Evolutionary conservation across 164 flowering plant species (phyloP), one percentile per base, ranked within the genome.

Genomic region (Magnolia changhungtana): DNA sequence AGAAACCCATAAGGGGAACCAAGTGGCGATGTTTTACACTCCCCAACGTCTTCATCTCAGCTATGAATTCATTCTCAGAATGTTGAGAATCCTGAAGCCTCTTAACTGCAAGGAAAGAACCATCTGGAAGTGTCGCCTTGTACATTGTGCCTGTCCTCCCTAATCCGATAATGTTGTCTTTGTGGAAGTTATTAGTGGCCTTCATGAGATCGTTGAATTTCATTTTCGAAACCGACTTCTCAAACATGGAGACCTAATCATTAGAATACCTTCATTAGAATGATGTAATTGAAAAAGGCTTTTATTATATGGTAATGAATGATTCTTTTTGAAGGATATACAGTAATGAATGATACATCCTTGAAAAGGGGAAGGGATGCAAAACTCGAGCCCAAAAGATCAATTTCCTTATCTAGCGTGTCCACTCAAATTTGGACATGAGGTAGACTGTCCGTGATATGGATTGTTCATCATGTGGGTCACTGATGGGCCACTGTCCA

Each of bases 201-300:
- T 76, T 76, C 82, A 80, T 76, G 23, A 76, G 79, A 52, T 80
- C 79, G 20, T 66, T 74, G 66, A 80, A 69, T 74, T 29, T 73
- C 79, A 80, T 76, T 58, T 80, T 76, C 1, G 74, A 69, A 50
- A 74, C 58, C 0, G 77, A 72, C 50, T 63, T 73, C 70, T 72
- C 76, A 49, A 80, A 80, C 78, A 76, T 61, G 37, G 82, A 91
- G 69, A 91, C 89, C 95, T 93, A 88, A 19, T 77, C 63, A 75
- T 27, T 31, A 50, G 18, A 78, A 77, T 11, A 51, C 5, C 10
- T 63, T 63, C 73, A 16, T 69, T 7, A 19, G 52, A 3, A 37
- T 5, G 45, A 5, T 49, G 24, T 37, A 69, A 69, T 14, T 67
- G 49, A 27, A 67, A 67, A 37, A 2, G 45, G 7, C 45, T 37